Evolutionary conservation across 2,329 filamentous ascomycete species (phyloP).

Genomic region (Lachnellula willkommii): DNA sequence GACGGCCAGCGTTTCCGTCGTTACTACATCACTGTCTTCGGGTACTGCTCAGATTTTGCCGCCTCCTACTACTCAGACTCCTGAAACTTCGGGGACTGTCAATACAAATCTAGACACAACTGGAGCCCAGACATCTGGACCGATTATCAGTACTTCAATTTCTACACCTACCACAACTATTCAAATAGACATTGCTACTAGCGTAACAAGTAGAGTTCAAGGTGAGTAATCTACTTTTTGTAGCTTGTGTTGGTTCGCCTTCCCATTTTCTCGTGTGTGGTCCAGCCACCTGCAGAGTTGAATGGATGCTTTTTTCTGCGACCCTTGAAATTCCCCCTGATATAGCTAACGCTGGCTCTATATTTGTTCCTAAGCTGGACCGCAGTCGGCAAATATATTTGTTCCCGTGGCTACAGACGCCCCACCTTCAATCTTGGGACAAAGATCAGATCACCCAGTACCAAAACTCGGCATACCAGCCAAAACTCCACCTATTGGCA

Average conservation of each 20-base stretch:
- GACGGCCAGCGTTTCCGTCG: slow-evolving; percentile 25
- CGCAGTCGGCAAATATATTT: slow-evolving; percentile 45
- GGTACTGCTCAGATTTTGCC: slow-evolving; percentile 35
- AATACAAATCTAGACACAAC: slow-evolving; percentile 31
- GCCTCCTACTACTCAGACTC: slow-evolving; percentile 23
- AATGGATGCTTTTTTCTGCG: too few species aligned
- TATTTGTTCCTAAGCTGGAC: background rate
- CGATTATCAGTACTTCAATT: slow-evolving; percentile 22
- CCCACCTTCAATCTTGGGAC: slow-evolving; percentile 44
- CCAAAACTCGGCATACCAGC: slow-evolving; percentile 44
- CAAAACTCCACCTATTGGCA: slow-evolving; percentile 49
- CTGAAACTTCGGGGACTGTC: slow-evolving; percentile 33
- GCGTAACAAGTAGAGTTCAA: background rate
- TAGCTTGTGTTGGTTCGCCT: background rate
- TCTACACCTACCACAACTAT: slow-evolving; percentile 14
- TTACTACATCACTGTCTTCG: slow-evolving; percentile 30
- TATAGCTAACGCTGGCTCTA: background rate
- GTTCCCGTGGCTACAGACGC: slow-evolving; percentile 49
- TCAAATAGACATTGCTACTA: background rate
- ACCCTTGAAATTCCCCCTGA: too few species aligned
- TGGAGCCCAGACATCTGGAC: slow-evolving; percentile 17
- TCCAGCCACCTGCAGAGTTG: too few species aligned
- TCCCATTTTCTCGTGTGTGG: too few species aligned
- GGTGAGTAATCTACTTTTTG: background rate
- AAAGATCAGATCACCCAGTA: slow-evolving; percentile 53